phyloP scores from a whole-genome alignment of 2,329 filamentous ascomycete species.

The Penicillium sp. region DNA sequence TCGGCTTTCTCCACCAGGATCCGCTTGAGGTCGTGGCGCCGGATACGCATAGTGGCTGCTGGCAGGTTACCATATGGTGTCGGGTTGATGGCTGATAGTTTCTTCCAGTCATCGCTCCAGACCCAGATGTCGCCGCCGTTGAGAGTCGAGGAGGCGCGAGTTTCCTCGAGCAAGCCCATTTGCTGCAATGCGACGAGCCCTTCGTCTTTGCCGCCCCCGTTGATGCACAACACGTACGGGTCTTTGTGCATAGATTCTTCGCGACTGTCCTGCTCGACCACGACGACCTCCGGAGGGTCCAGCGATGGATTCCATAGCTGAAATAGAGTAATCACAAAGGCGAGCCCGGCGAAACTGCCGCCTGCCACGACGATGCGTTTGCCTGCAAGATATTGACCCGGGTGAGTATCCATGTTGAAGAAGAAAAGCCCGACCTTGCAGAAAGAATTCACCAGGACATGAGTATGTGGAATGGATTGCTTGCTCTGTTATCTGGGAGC shows the following conservation, averaged over 20 bases:
- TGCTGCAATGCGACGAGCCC: constrained; percentile 3
- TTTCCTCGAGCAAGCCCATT: constrained; percentile 3
- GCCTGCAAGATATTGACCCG: constrained; percentile 20
- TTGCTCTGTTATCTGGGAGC: too few relatives aligned
- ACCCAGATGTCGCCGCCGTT: constrained; percentile 6
- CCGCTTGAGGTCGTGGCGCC: constrained; percentile 1
- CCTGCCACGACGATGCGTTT: constrained; percentile 47
- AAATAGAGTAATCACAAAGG: constrained; percentile 43
- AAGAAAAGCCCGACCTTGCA: not conserved
- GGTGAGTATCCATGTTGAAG: constrained; percentile 1
- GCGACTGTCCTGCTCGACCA: constrained; percentile 1
- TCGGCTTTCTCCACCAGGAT: constrained; percentile 5
- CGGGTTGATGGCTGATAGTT: constrained; percentile 6
- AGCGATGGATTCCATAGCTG: constrained; percentile 35
- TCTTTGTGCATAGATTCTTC: constrained; percentile 2
- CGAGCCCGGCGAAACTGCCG: constrained; percentile 44
- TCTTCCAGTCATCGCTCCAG: constrained; percentile 4
- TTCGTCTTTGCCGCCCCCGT: constrained; percentile 1
- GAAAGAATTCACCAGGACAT: too few relatives aligned
- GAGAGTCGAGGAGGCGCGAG: constrained; percentile 2
- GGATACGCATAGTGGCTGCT: constrained; percentile 5
- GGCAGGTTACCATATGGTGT: constrained; percentile 3
- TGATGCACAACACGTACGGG: constrained; percentile 2
- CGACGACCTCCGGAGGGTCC: constrained; percentile 33
- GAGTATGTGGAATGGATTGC: too few relatives aligned